A percentile compares a stretch with the other conserved stretches of the same genome.
Evolutionary conservation across 2,329 filamentous ascomycete genomes (phyloP).

Genomic region (Scedosporium apiospermum): DNA sequence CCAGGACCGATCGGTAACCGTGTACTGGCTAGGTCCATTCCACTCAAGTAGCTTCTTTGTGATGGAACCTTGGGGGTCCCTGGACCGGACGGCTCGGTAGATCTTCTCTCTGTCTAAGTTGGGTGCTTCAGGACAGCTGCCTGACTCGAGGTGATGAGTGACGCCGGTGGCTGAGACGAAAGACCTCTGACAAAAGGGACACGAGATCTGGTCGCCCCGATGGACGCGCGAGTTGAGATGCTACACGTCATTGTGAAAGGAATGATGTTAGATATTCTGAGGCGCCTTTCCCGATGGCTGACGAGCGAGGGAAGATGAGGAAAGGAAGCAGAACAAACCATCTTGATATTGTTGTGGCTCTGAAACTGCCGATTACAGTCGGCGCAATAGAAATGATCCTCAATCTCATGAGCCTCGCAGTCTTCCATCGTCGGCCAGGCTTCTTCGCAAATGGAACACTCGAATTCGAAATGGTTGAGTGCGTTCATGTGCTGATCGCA

Average conservation of each 20-base stretch:
- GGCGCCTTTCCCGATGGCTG: not conserved
- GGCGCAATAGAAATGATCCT: slow-evolving; percentile 21
- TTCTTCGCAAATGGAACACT: slow-evolving; percentile 19
- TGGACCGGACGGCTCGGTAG: slow-evolving; percentile 30
- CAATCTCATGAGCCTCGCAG: slow-evolving; percentile 17
- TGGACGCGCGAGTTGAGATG: slow-evolving; percentile 46
- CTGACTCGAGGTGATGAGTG: slow-evolving; percentile 44
- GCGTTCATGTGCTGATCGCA: slow-evolving; percentile 19
- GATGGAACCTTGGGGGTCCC: slow-evolving; percentile 38
- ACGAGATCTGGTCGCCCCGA: slow-evolving; percentile 30
- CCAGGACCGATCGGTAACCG: slow-evolving; percentile 29
- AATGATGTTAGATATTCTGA: not conserved
- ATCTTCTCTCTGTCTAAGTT: slow-evolving; percentile 37
- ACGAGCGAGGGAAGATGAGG: slow-evolving; percentile 1
- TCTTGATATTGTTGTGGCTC: slow-evolving; percentile 19
- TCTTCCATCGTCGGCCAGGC: slow-evolving; percentile 11
- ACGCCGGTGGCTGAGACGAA: slow-evolving; percentile 44
- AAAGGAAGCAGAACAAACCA: slow-evolving; percentile 16
- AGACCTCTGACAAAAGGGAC: slow-evolving; percentile 42
- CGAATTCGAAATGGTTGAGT: slow-evolving; percentile 17
- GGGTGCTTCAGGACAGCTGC: slow-evolving; percentile 36
- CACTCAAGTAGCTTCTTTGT: slow-evolving; percentile 42
- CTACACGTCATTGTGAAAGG: slow-evolving; percentile 20
- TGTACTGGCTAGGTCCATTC: slow-evolving; percentile 22
- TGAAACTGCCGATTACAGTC: slow-evolving; percentile 23